Evolutionary conservation across 768 basidiomycete species (phyloP), one percentile per base, ranked within the genome.

Genomic region (Serendipita sp.): DNA sequence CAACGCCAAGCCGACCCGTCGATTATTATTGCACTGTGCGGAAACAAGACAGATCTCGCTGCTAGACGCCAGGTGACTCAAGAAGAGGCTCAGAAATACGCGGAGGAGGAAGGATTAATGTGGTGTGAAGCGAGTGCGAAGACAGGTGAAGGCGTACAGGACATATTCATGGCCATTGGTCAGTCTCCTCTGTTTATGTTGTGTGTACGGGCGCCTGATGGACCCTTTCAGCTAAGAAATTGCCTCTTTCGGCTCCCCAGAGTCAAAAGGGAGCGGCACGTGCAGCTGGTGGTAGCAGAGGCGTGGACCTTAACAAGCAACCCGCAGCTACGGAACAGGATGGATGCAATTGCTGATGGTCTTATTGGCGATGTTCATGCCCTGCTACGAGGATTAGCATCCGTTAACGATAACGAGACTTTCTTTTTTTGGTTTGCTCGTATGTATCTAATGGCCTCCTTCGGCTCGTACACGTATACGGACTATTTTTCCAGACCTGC

Each of bases 1-100:
- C 93, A 96, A 72, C 91, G 94, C 63, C 94, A 97, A 76, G 95
- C 94, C 64, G 95, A 98, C 73, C 94, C 95, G 4, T 89, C 87
- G 48, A 97, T 96, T 78, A 83, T 95, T 69, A 95, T 98, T 73
- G 88, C 91, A 44, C 84, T 98, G 40, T 95, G 92, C 65, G 95
- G 95, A 55, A 98, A 98, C 80, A 98, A 98, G 76, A 75, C 84
- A 33, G 95, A 98, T 75, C 77, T 97, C 29, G 79, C 83, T 44
- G 87, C 86, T 6, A 85, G 88, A 66, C 83, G 91, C 69, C 90
- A 92, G 73, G 88, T 91, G 2, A 78, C 87, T 18, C 80, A 87
- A 69, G 91, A 91, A 68, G 91, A 93, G 71, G 91, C 91, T 3
- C 83, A 89, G 79, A 90, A 91, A 75, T 94, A 90, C 70, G 91